phyloP scores from a whole-genome alignment of 495 filamentous ascomycete species.

The Friedmanniomyces simplex region DNA sequence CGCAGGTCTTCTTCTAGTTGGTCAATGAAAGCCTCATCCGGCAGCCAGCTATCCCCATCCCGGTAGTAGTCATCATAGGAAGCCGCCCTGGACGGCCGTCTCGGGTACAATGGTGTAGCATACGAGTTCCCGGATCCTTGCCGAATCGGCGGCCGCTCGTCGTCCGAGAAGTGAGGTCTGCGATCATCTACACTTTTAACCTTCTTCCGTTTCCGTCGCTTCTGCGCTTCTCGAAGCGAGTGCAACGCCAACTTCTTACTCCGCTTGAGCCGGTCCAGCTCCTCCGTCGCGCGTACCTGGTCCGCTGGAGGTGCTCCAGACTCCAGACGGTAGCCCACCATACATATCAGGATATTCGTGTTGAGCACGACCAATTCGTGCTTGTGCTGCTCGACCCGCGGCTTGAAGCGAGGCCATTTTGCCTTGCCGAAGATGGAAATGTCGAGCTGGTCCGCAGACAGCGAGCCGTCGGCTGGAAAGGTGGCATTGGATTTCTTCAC shows the following conservation, averaged over 20 bases:
- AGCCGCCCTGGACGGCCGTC: background rate
- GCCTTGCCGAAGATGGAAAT: background rate
- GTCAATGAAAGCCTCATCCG: background rate
- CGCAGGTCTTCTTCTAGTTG: background rate
- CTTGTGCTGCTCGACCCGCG: conserved; percentile 2
- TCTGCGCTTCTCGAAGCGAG: background rate
- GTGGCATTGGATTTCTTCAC: background rate
- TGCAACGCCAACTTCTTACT: background rate
- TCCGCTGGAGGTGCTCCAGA: background rate
- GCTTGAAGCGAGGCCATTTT: conserved; percentile 1
- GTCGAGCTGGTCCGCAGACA: background rate
- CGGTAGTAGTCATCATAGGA: background rate
- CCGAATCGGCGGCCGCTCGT: background rate
- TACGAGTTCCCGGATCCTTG: background rate
- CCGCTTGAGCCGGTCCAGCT: background rate
- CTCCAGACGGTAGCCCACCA: background rate
- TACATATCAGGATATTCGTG: background rate
- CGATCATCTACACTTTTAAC: background rate
- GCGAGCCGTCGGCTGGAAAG: background rate
- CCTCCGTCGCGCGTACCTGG: background rate
- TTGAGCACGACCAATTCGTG: background rate
- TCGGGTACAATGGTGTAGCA: background rate
- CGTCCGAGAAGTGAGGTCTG: background rate
- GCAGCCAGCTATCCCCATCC: background rate
- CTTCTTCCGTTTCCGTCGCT: background rate